phyloP scores from a whole-genome alignment of 2,329 filamentous ascomycete species.

The Trichoderma sp. region DNA sequence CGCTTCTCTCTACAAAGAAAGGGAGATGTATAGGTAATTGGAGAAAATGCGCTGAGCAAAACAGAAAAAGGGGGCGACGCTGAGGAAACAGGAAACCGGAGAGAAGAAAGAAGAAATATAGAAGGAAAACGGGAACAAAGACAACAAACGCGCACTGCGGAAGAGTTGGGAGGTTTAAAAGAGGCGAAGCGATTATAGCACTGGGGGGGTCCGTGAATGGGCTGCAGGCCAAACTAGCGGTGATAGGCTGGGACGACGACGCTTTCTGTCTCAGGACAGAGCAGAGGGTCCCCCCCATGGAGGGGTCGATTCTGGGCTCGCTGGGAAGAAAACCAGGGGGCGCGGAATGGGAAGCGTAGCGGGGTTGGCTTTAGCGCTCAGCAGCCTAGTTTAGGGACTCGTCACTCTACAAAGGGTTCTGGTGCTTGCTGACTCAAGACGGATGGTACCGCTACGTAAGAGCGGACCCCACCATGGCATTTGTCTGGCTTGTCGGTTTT shows the following conservation, averaged over 20 bases:
- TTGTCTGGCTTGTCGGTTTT: conserved; percentile 6
- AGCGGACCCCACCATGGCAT: conserved; percentile 19
- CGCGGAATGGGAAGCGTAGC: conserved; percentile 8
- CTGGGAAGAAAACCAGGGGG: background rate
- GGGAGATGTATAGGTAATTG: too few relatives aligned
- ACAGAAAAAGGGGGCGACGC: background rate
- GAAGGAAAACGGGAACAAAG: background rate
- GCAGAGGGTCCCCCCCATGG: background rate
- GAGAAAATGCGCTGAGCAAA: background rate
- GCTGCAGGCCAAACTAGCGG: conserved; percentile 14
- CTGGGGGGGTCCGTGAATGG: background rate
- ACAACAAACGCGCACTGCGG: background rate
- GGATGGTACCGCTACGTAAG: background rate
- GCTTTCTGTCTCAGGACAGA: background rate
- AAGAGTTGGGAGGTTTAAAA: background rate
- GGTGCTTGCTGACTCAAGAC: conserved; percentile 8
- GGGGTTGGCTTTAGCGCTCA: conserved; percentile 16
- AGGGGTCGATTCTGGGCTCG: conserved; percentile 16
- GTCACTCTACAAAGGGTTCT: background rate
- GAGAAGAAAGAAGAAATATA: background rate
- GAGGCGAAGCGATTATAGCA: conserved; percentile 15
- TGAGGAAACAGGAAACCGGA: background rate
- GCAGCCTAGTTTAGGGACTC: background rate
- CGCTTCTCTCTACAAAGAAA: too few relatives aligned
- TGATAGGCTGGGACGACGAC: conserved; percentile 6